Conservation (phyloP, 176 grass and related monocot genomes). For the Bolboschoenus planiculmis region DNA sequence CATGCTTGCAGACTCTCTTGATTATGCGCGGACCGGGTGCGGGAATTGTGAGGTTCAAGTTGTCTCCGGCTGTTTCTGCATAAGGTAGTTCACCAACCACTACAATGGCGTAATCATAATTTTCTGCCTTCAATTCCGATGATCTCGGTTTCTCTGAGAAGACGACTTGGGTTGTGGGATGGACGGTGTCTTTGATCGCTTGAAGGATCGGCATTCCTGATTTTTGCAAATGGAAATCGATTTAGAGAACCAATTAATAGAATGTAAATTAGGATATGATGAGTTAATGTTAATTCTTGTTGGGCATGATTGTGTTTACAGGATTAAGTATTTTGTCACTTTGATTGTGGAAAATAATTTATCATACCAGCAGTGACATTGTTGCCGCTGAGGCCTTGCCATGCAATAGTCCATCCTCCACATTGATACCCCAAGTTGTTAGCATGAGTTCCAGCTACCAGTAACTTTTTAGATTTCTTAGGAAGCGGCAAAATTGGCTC, state of each 20-base stretch:
- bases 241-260: neutral
- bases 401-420: constrained; percentile 62
- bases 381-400: constrained; percentile 65
- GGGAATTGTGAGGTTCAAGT: constrained; percentile 50
- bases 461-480: constrained; percentile 57
- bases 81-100: constrained; percentile 54
- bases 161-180: constrained; percentile 37
- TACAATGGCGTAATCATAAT: constrained; percentile 46
- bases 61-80: constrained; percentile 55
- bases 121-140: constrained; percentile 3
- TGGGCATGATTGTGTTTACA: neutral
- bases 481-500: constrained; percentile 39
- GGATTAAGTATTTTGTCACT: neutral
- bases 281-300: neutral
- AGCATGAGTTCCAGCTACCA: constrained; percentile 64
- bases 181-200: constrained; percentile 41
- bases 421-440: constrained; percentile 76
- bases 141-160: constrained; percentile 29
- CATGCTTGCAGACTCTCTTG: constrained; percentile 38
- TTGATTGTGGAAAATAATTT: neutral
- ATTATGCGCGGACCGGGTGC: constrained; percentile 50
- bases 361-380: constrained; percentile 48
- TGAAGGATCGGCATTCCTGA: constrained; percentile 58
- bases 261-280: neutral
- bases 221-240: neutral